These are phyloP conservation scores for Avena insularis DNA, from an alignment of 176 grass and related monocot genomes.

Conservation along the genomic window DNA sequence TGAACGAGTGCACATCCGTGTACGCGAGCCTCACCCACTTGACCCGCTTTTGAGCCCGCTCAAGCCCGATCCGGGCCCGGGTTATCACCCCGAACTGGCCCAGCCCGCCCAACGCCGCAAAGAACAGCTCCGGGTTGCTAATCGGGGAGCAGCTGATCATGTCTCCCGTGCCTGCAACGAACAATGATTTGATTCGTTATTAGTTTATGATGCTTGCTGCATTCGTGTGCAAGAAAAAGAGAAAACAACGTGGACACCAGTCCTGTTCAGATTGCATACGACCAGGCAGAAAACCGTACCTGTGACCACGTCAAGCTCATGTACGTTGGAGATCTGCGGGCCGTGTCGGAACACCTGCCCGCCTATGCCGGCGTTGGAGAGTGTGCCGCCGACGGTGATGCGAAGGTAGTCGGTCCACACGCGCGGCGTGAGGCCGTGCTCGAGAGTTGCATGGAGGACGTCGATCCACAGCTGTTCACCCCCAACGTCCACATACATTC, in stretches of 20 bases:
- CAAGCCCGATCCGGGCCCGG: conserved; percentile 49
- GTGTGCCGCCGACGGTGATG: conserved; percentile 62
- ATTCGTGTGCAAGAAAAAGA: neutral
- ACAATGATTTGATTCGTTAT: neutral
- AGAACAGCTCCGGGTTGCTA: conserved; percentile 46
- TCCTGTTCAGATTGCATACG: neutral
- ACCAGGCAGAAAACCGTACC: conserved; percentile 32
- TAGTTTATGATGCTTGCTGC: neutral
- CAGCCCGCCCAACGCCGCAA: conserved; percentile 48
- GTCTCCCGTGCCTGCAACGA: conserved; percentile 55
- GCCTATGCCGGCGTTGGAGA: conserved; percentile 63
- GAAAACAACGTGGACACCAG: neutral
- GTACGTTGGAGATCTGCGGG: conserved; percentile 61
- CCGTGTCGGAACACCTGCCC: conserved; percentile 62
- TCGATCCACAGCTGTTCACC: conserved; percentile 69
- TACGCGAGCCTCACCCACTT: conserved; percentile 56
- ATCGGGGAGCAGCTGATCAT: conserved; percentile 43
- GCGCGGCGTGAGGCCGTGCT: conserved; percentile 33
- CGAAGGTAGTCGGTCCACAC: conserved; percentile 60
- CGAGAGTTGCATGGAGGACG: conserved; percentile 52
- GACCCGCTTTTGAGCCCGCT: conserved; percentile 36
- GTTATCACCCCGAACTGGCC: conserved; percentile 69
- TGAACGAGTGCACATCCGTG: conserved; percentile 37
- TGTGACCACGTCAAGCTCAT: conserved; percentile 62
- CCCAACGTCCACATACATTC: conserved; percentile 47